These are phyloP conservation scores for Pseudogymnoascus sp. DNA, from an alignment of 2,329 filamentous ascomycete genomes.

Conservation along the genomic window DNA sequence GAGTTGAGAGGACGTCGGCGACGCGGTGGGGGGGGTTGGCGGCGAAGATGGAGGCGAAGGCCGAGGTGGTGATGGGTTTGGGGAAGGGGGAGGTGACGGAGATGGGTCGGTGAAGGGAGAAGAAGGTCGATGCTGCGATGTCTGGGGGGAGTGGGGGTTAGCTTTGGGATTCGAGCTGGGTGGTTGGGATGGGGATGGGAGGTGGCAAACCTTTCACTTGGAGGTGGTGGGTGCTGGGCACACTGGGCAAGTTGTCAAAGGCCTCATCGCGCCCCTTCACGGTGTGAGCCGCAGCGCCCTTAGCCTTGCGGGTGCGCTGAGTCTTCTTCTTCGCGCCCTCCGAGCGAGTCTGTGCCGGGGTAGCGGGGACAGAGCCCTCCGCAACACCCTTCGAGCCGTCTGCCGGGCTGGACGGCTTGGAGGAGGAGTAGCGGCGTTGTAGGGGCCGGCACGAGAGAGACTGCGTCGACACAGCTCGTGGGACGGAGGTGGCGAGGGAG, in stretches of 20 bases:
- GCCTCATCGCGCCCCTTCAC: constrained; percentile 36
- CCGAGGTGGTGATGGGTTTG: constrained; percentile 59
- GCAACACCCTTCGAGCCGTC: constrained; percentile 28
- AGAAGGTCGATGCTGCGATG: constrained; percentile 83
- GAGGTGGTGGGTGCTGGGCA: constrained; percentile 68
- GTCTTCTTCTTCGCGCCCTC: constrained; percentile 26
- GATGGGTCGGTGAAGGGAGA: constrained; percentile 90
- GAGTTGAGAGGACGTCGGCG: constrained; percentile 58
- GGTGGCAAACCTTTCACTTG: constrained; percentile 51
- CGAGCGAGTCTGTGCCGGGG: constrained; percentile 19
- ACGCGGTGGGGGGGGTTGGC: constrained; percentile 43
- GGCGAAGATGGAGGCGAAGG: constrained; percentile 80
- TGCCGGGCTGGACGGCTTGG: constrained; percentile 32
- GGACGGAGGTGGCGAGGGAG: constrained; percentile 21
- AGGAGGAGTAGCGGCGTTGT: constrained; percentile 31
- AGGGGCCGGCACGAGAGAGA: constrained; percentile 24
- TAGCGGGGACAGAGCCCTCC: constrained; percentile 17
- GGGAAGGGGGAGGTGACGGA: constrained; percentile 79
- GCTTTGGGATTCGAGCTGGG: constrained; percentile 11
- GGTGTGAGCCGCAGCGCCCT: constrained; percentile 37
- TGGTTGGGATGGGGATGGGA: background rate
- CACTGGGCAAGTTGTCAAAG: constrained; percentile 58
- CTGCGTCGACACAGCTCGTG: constrained; percentile 22
- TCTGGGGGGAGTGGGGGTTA: constrained; percentile 55
- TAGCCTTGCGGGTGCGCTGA: constrained; percentile 47